Evolutionary conservation across 768 basidiomycete species (phyloP).

Genomic region (Rhizopogon salebrosus): DNA sequence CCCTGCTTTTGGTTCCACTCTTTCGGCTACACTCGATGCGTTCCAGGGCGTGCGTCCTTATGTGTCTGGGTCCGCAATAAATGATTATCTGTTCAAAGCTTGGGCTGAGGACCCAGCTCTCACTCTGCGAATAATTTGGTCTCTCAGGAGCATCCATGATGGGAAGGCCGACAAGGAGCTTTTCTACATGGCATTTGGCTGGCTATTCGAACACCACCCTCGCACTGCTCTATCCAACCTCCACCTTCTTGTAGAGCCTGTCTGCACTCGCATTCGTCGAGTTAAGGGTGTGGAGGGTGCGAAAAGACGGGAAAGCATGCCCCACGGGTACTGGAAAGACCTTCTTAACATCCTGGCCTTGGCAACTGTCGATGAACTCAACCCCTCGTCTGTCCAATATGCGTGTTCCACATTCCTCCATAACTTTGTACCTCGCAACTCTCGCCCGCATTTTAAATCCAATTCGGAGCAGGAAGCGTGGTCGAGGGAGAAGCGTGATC

Average conservation of each 20-base stretch:
- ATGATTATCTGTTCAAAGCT: slow-evolving; percentile 36
- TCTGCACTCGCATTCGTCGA: slow-evolving; percentile 29
- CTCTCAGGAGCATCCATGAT: slow-evolving; percentile 63
- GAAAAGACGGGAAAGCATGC: slow-evolving; percentile 7
- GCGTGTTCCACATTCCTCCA: slow-evolving; percentile 21
- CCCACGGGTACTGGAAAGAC: slow-evolving; percentile 76
- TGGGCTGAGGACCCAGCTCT: slow-evolving; percentile 55
- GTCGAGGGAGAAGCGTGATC: slow-evolving; percentile 12
- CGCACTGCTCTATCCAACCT: slow-evolving; percentile 65
- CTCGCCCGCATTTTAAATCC: slow-evolving; percentile 21
- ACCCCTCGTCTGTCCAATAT: background rate
- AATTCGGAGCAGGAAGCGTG: slow-evolving; percentile 21
- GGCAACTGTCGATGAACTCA: slow-evolving; percentile 48
- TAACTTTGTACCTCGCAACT: slow-evolving; percentile 10
- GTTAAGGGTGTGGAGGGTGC: slow-evolving; percentile 22
- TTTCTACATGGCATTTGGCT: slow-evolving; percentile 64
- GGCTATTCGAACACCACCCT: slow-evolving; percentile 66
- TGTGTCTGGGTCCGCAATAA: slow-evolving; percentile 18
- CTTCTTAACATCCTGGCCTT: slow-evolving; percentile 64
- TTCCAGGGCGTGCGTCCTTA: slow-evolving; percentile 39
- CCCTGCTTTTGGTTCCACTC: slow-evolving; percentile 46
- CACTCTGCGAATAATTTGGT: slow-evolving; percentile 68
- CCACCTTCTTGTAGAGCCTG: slow-evolving; percentile 44
- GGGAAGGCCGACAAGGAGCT: slow-evolving; percentile 56
- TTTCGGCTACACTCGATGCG: slow-evolving; percentile 49